These are phyloP conservation scores for Tricholoma bakamatsutake DNA, from an alignment of 768 basidiomycete genomes.

Conservation along the genomic window DNA sequence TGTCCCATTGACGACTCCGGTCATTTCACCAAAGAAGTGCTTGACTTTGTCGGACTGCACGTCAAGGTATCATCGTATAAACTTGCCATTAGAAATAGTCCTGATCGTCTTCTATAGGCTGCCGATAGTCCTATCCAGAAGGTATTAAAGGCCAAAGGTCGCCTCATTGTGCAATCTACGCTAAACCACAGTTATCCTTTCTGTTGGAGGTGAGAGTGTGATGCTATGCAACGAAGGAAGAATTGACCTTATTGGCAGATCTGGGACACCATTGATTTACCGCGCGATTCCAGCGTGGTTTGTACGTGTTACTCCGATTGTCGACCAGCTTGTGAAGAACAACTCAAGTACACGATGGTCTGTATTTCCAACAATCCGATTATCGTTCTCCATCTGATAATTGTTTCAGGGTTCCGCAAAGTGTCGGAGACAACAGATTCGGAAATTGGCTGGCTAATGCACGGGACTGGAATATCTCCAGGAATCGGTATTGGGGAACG, in stretches of 20 bases:
- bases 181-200: constrained; percentile 91
- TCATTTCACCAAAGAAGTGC: constrained; percentile 80
- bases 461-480: constrained; percentile 99
- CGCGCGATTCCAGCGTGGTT: constrained; percentile 97
- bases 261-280: constrained; percentile 92
- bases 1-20: constrained; percentile 93
- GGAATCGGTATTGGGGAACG: constrained; percentile 98
- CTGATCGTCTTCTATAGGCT: constrained; percentile 37
- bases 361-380: constrained; percentile 8
- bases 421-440: constrained; percentile 87
- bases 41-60: constrained; percentile 82
- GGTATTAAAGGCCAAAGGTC: constrained; percentile 77
- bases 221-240: neutral
- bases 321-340: constrained; percentile 83
- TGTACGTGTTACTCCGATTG: constrained; percentile 78
- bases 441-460: constrained; percentile 98
- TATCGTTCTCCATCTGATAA: neutral
- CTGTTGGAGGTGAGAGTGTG: constrained; percentile 77
- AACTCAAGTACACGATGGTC: constrained; percentile 90
- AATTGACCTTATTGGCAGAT: constrained; percentile 40
- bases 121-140: constrained; percentile 96
- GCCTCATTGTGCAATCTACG: constrained; percentile 83
- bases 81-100: neutral
- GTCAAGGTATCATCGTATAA: constrained; percentile 62
- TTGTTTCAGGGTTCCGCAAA: constrained; percentile 78